These are phyloP conservation scores for Psilocybe azurescens DNA, from an alignment of 768 basidiomycete genomes.

Conservation along the genomic window DNA sequence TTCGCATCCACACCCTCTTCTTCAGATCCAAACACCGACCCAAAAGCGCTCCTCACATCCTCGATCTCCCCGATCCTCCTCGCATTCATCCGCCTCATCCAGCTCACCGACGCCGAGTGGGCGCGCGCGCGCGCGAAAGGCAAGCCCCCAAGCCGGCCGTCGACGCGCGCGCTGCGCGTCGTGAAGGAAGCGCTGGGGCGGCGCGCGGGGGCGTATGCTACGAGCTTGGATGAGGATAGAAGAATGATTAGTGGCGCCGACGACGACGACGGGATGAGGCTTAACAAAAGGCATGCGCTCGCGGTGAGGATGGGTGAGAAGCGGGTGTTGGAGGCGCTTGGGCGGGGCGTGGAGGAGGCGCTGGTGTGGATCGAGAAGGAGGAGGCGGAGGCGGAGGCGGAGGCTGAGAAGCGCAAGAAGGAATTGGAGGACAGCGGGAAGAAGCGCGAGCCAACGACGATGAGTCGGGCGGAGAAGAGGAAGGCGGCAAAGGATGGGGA, in stretches of 20 bases:
- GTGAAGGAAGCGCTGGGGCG: constrained; percentile 51
- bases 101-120: constrained; percentile 60
- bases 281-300: constrained; percentile 52
- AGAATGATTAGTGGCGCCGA: no score
- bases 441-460: constrained; percentile 6
- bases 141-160: constrained; percentile 78
- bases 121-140: constrained; percentile 60
- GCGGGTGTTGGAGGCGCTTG: constrained; percentile 49
- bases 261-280: no score
- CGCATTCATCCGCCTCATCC: constrained; percentile 65
- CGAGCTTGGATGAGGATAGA: constrained; percentile 45
- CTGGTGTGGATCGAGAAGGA: neutral
- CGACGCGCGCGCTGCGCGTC: constrained; percentile 53
- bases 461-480: constrained; percentile 14
- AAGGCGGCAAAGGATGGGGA: constrained; percentile 7
- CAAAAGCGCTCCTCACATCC: neutral
- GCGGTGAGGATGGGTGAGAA: constrained; percentile 86
- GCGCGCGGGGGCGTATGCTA: constrained; percentile 61
- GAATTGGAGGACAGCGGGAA: neutral
- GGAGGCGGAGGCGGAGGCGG: constrained; percentile 1
- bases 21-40: constrained; percentile 25
- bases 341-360: neutral
- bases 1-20: constrained; percentile 12
- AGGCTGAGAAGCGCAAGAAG: neutral
- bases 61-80: constrained; percentile 58